Conservation (phyloP, 371 early-diverging fungal genomes). For the Apophysomyces ossiformis region DNA sequence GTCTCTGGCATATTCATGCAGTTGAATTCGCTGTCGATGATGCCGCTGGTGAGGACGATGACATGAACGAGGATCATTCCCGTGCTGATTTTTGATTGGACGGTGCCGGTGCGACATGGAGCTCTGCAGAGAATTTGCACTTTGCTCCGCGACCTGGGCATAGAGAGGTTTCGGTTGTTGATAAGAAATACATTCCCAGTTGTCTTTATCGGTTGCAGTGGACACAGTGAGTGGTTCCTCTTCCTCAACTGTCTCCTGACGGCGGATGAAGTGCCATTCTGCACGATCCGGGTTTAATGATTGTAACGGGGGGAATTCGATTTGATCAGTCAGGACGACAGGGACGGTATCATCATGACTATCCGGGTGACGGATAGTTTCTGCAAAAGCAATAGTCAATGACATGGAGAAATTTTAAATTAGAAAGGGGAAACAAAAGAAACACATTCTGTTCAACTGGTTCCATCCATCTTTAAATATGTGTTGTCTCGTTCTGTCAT, state of each 20-base stretch:
- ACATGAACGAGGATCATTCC: background rate
- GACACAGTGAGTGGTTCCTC: background rate
- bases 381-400: constrained; percentile 4
- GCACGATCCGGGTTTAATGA: background rate
- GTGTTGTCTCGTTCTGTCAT: background rate
- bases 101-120: background rate
- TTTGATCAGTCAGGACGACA: background rate
- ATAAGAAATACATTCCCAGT: background rate
- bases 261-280: background rate
- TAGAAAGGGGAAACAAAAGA: background rate
- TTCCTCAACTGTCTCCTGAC: background rate
- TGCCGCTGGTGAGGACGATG: background rate
- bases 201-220: background rate
- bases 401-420: background rate
- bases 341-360: background rate
- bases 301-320: background rate
- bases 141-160: background rate
- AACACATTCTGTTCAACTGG: background rate
- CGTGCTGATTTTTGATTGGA: background rate
- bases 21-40: background rate
- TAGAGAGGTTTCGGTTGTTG: background rate
- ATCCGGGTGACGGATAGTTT: background rate
- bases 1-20: background rate
- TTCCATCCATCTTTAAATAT: background rate
- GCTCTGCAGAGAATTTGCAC: background rate